Base-by-base conservation (phyloP, 768 basidiomycete genomes). In the Boletus patriciae region DNA sequence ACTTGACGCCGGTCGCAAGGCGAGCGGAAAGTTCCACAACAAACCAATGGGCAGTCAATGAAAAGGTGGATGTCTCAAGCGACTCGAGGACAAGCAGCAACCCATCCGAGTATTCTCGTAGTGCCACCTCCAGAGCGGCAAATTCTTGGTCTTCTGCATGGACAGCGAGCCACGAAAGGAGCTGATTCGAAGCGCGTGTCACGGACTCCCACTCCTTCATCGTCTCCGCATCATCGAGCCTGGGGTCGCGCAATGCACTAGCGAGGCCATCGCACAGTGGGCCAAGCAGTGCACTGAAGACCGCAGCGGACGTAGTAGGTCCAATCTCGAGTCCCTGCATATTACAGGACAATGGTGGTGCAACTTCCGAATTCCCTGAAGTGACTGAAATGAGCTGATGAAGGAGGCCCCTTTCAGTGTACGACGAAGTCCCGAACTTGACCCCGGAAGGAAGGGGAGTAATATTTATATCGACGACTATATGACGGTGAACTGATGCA, bases 331-430 rank as follows among this genome's bases (percentile, higher is more conserved):
- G 74, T 41, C 78, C 79, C 31, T 73, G 73, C 31, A 76, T 54
- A 40, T 67, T 63, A 45, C 73, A 70, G 15, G 66, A 54, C 2
- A 60, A 61, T 3, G 79, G 79, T 12, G 66, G 50, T 13, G 64
- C 56, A 11, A 62, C 50, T 25, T 73, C 68, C 6, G 61, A 55
- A 8, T 58, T 54, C 31, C 70, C 65, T 21, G 70, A 66, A 19
- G 78, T 58, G 49, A 77, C 49, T n/a, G 75, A 64, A 46, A 85
- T 57, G 16, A 92, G 76, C 23, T 87, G 82, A 54, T 77, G 68
- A 18, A 94, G 79, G 64, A 79, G 76, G 1, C 88, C 87, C 55
- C 76, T 83, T 9, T 78, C 80, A 43, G 86, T 77, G 59, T 84
- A 87, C 7, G 85, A 82, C 10, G 76, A 71, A 3, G 71, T 38